Base-by-base conservation (phyloP, 163 green algal species). In the Picocystis sp. region DNA sequence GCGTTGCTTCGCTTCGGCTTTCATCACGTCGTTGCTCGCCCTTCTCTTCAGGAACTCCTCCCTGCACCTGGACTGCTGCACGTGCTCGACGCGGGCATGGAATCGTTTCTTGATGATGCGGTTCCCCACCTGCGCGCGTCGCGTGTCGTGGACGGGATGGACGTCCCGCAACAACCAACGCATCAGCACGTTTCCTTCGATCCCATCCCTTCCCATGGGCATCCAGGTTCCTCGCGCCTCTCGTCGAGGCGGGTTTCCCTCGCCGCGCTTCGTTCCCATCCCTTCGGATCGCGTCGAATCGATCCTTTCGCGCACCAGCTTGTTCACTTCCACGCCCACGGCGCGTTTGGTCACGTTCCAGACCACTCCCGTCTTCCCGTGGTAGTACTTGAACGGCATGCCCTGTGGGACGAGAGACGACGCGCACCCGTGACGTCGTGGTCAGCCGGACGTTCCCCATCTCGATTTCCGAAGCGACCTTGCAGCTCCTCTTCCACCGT, bases 331-430 rank as follows among this genome's bases (percentile, higher is more conserved):
- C 47, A 98, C 89, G 58, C 89, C 89, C 3, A 98, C 61, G 23
- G 89, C 81, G 33, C 88, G 81, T 80, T 95, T 95, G 62, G 89
- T 96, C 43, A 97, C 81, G 71, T 98, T 96, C 89, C 89, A 98
- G 11, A 98, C 76, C 24, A 80, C 50, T 34, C 89, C 89, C 42
- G 89, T 96, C 69, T 84, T 84, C 61, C 89, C 89, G 58, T 97
- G 89, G 80, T 98, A 98, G 70, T 79, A 91, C 79, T 97, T 97
- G 81, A 91, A 80, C 15, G 89, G 89, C 89, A 98, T 97, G 62
- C 89, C 89, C 82, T 94, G 78, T 52, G 74, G 21, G 19, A 73
- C 45, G 38, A 64, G 46, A 21, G 46, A 11, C 22, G 33, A 22
- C 22, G 46, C 46, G 46, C 46, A 22, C 11, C 1, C 11, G 46